phyloP scores from a whole-genome alignment of 805 yeast species.

The Candida suzukii region DNA sequence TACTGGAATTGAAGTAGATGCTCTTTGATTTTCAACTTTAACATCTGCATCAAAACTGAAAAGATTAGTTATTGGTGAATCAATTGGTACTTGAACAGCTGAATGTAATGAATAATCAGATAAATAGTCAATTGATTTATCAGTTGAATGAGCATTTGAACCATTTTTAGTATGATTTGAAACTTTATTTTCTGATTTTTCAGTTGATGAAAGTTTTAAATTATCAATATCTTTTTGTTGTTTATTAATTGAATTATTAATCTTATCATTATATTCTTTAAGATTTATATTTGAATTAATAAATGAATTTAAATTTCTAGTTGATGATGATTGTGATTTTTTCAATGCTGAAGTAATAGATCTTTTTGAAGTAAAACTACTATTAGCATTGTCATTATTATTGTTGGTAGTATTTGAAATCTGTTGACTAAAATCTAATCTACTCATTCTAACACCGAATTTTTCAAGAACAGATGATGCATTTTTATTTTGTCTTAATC shows the following conservation, averaged over 20 bases:
- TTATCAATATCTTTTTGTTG: background rate
- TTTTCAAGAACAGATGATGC: slow-evolving; percentile 19
- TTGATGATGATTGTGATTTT: slow-evolving; percentile 19
- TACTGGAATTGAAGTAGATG: background rate
- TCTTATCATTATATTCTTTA: slow-evolving; percentile 1
- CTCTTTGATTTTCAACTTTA: background rate
- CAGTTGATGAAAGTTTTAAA: background rate
- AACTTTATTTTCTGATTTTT: no score
- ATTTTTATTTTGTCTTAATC: background rate
- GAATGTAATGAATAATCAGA: slow-evolving; percentile 23
- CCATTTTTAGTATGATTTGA: no score
- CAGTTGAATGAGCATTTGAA: slow-evolving; percentile 14
- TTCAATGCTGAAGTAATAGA: background rate
- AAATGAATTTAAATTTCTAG: slow-evolving; percentile 19
- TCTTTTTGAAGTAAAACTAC: no score
- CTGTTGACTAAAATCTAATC: slow-evolving; percentile 10
- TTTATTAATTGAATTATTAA: slow-evolving; percentile 1
- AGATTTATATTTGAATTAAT: slow-evolving; percentile 6
- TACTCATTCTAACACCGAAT: slow-evolving; percentile 22
- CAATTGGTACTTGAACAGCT: slow-evolving; percentile 22
- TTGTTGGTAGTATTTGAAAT: no score
- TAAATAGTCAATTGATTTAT: slow-evolving; percentile 19
- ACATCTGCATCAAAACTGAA: background rate
- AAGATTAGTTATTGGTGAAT: slow-evolving; percentile 12
- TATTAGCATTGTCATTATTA: background rate